Base-by-base conservation (phyloP, 352 stramenopile species). In the Pythium volutum region DNA sequence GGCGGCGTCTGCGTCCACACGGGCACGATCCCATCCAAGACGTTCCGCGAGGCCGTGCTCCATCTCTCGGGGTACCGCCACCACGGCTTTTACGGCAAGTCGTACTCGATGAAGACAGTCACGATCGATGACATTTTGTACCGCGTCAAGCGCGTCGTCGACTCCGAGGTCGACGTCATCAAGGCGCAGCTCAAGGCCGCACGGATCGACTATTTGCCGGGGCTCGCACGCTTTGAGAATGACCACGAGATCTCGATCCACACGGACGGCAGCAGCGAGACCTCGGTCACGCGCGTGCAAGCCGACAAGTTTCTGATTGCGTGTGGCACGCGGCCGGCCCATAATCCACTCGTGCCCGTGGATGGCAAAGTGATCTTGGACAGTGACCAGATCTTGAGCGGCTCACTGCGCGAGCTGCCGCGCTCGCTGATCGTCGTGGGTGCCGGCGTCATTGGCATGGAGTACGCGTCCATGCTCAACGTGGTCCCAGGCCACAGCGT, bases 381-480 rank as follows among this genome's bases (percentile, higher is more conserved):
- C 62, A 91, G 81, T 27, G 84, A 94, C 65, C 82, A 94, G 69
- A 60, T 94, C 57, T 70, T 94, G 18, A 92, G 82, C 81, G 84
- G 84, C 31, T 91, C 10, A 79, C 81, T 55, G 71, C 70, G 36
- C 11, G 84, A 91, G 2, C 84, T 83, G 4, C 86, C 87, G 63
- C 82, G 83, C 22, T 60, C 36, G 36, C 36, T 94, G 51, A 92
- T 94, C 39, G 69, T 94, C 47, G 84, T 92, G 7, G 88, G 88
- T 14, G 88, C 85, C 9, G 88, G 88, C 12, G 88, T 96, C 42
- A 89, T 96, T 41, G 88, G 88, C n/a, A 97, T 97, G 86, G 88
- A 97, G 53, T 97, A 97, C 48, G 88, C 88, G 14, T 92, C 81
- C n/a, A 97, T 97, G 87, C 91, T 97, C 70, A 93, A 79, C 55